Evolutionary conservation across 2,329 filamentous ascomycete genomes (phyloP), one percentile per base, ranked within the genome.

Genomic region (Chrysoporthe cubensis): DNA sequence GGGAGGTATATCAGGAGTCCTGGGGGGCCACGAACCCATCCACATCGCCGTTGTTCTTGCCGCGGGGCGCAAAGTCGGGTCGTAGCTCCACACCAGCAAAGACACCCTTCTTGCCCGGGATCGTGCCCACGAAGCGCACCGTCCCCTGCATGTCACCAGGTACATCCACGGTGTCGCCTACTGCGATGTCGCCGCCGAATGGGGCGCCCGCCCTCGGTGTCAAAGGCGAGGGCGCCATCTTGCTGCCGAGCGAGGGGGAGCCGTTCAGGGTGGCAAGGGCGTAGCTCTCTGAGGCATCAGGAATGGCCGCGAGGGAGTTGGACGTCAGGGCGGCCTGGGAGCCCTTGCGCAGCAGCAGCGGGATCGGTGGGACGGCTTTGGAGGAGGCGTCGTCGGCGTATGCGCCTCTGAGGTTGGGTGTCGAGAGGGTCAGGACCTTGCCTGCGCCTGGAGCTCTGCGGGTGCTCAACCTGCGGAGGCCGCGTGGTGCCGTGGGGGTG

Each of bases 1-100:
- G 26, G 16, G 18, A 42, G 13, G 26, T 14, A 43, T 1, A 9
- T 9, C 37, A 40, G 37, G 9, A 43, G 3, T 6, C 37, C 14
- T 43, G 54, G 66, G 70, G 67, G 40, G 34, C 44, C 42, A 76
- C 88, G 80, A 85, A 95, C 92, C 95, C 96, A 73, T 98, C 95
- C 65, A 98, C 96, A 78, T 97, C 94, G 71, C 96, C 96, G 75
- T 88, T 96, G 76, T 99, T 99, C 84, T 99, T 99, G 44, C 96
- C 96, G 76, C 91, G 88, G 63, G 85, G 79, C 44, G 94, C 92
- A 81, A 91, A 96, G 72, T 97, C 92, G 64, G 87, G 83, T 74
- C 90, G 88, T 71, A 99, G 84, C 79, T 99, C 96, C 46, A 99
- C 92, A 58, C 96, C 96, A 43, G 93, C 94, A 83, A 99, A 99